These are phyloP conservation scores for Pichia nanzhaoensis DNA, from an alignment of 805 yeast genomes.

Conservation along the genomic window DNA sequence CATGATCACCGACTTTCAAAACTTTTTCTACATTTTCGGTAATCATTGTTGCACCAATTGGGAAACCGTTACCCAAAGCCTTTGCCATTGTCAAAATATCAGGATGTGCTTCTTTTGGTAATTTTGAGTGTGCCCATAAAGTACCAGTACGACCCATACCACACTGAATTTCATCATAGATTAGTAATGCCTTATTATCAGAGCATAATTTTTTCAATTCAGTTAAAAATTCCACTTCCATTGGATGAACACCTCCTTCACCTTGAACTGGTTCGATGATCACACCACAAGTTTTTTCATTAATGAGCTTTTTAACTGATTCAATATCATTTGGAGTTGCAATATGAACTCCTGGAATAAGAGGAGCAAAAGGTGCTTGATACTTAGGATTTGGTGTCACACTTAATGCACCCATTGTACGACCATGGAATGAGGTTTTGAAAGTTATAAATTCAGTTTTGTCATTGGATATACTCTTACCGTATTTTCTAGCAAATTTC, in stretches of 20 bases:
- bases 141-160: slow-evolving; percentile 91
- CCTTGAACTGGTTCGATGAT: slow-evolving; percentile 98
- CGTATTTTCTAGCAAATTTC: slow-evolving; percentile 71
- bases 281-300: slow-evolving; percentile 76
- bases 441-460: slow-evolving; percentile 83
- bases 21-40: slow-evolving; percentile 68
- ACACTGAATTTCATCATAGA: slow-evolving; percentile 95
- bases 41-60: slow-evolving; percentile 90
- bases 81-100: slow-evolving; percentile 93
- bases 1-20: slow-evolving; percentile 89
- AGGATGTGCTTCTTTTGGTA: slow-evolving; percentile 81
- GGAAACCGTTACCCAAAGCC: slow-evolving; percentile 95
- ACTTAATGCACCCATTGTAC: slow-evolving; percentile 88
- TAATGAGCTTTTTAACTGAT: slow-evolving; percentile 49
- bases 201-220: slow-evolving; percentile 62
- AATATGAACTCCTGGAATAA: slow-evolving; percentile 80
- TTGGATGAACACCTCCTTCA: slow-evolving; percentile 87
- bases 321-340: slow-evolving; percentile 58
- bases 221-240: slow-evolving; percentile 55
- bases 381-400: slow-evolving; percentile 92
- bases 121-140: slow-evolving; percentile 83
- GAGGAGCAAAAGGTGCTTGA: slow-evolving; percentile 83
- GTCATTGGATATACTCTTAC: slow-evolving; percentile 44
- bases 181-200: slow-evolving; percentile 65
- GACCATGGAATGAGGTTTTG: slow-evolving; percentile 87